Evolutionary conservation across 1,284 basidiomycete genomes (phyloP), one percentile per base, ranked within the genome.

Genomic region (Ganoderma sp.): DNA sequence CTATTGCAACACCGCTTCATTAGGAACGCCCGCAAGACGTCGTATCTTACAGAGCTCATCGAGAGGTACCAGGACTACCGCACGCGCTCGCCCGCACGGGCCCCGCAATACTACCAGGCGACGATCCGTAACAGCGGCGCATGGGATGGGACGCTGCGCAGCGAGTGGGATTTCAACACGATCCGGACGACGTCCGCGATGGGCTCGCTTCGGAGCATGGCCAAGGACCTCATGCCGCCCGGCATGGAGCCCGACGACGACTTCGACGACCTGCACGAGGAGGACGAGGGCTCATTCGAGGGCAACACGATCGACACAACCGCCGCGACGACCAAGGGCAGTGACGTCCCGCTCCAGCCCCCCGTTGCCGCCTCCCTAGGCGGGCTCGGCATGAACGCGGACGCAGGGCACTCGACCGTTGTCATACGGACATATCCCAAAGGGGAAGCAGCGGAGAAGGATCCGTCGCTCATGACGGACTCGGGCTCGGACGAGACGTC

Each of bases 151-250:
- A 94, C 94, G 2, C 85, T 97, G 78, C 88, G 88, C 75, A 95
- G 92, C 76, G 95, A 96, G 71, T 98, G 96, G 97, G 95, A 95
- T 78, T 99, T 98, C 79, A 96, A 98, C 73, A 98, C 95, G 1
- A 84, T 97, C 73, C 90, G 87, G 71, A 87, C 90, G 42, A 85
- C 88, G 14, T 87, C 89, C 34, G 88, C 87, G 19, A 89, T 93
- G 88, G 91, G 91, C 61, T 90, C 90, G 2, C 87, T 89, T 77
- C 86, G 85, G 67, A 90, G 84, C 69, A 88, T 89, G 83, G 84
- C 88, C 7, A 87, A 84, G 73, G 91, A 91, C 73, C 79, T 91
- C 12, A 83, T 87, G 78, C 85, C 84, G n/a, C 80, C 82, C 19
- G 88, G 84, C 42, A 87, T 87, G 83, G 84, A 84, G 28, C 80